These are phyloP conservation scores for Pyrrhoderma lamaoense DNA, from an alignment of 1,284 basidiomycete species.

Conservation along the genomic window DNA sequence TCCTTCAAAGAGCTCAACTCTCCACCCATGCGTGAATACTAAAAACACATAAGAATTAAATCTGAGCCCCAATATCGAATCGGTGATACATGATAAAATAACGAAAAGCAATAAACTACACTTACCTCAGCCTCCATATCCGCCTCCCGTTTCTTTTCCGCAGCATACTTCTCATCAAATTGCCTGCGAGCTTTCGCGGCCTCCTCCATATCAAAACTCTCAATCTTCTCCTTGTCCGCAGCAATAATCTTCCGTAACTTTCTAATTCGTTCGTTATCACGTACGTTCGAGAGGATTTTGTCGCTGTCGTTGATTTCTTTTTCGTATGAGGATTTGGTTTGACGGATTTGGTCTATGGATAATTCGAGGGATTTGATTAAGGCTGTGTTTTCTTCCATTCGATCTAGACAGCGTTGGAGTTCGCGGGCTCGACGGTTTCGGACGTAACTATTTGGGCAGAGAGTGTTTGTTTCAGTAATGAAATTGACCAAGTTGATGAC, in stretches of 20 bases:
- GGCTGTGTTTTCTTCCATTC: constrained; percentile 52
- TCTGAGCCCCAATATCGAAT: constrained; percentile 5
- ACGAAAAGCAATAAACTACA: constrained; percentile 7
- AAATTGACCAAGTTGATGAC: no score
- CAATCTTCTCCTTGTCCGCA: constrained; percentile 67
- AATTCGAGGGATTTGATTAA: constrained; percentile 51
- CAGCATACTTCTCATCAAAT: constrained; percentile 77
- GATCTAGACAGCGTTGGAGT: constrained; percentile 55
- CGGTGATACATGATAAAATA: no score
- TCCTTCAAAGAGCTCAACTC: constrained; percentile 73
- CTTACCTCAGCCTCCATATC: constrained; percentile 63
- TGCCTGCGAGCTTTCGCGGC: constrained; percentile 74
- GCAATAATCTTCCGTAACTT: constrained; percentile 63
- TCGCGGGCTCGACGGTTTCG: constrained; percentile 58
- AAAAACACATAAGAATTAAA: constrained; percentile 13
- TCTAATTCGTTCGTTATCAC: constrained; percentile 81
- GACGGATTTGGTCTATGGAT: constrained; percentile 49
- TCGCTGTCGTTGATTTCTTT: constrained; percentile 71
- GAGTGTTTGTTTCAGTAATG: not conserved
- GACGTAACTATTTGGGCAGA: constrained; percentile 50
- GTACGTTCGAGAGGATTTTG: constrained; percentile 65
- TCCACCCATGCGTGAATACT: constrained; percentile 80
- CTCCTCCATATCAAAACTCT: constrained; percentile 70
- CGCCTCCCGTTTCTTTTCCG: constrained; percentile 66
- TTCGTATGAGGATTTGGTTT: constrained; percentile 48